Evolutionary conservation across 176 grass and related monocot species (phyloP), one percentile per base, ranked within the genome.

Genomic region (Carex myosuroides): DNA sequence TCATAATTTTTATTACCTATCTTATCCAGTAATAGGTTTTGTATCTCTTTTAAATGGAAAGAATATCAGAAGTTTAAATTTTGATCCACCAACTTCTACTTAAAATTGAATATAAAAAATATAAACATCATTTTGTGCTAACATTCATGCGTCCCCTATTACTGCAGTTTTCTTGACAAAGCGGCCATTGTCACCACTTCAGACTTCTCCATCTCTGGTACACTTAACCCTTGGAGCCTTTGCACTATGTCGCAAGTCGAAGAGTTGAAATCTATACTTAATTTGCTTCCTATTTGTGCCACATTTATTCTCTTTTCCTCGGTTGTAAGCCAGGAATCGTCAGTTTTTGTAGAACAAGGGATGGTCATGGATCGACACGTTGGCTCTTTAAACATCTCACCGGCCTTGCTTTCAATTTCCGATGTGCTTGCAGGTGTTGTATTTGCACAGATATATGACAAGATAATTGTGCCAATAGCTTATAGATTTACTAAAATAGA

Each of bases 201-300:
- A 84, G 92, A 94, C 76, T 48, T 48, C 8, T 69, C 80, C 67
- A 33, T 0, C 39, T 81, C 62, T 78, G 60, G 18, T 84, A 54
- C 52, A 61, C 54, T 66, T 57, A 84, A 93, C 80, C 89, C 90
- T 50, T 98, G 95, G 95, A 94, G 89, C 70, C 87, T 98, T 63
- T 98, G 92, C 74, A 89, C 90, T 18, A 37, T 98, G 70, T 91
- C 95, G 50, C 95, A 98, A 60, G 88, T 98, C 5, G 90, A 98
- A 86, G 95, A 98, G 81, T 81, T 94, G 4, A 98, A 98, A 82
- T 89, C 92, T 80, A 46, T 98, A 48, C 81, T 94, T 35, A 71
- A 89, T 10, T 87, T 98, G 89, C 91, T 97, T 83, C 94, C 94
- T 59, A 89, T 97, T 70, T 94, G 92, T 89, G 87, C 92, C 65